Evolutionary conservation across 1,284 basidiomycete genomes (phyloP), one percentile per base, ranked within the genome.

Genomic region (Pseudozyma pruni): DNA sequence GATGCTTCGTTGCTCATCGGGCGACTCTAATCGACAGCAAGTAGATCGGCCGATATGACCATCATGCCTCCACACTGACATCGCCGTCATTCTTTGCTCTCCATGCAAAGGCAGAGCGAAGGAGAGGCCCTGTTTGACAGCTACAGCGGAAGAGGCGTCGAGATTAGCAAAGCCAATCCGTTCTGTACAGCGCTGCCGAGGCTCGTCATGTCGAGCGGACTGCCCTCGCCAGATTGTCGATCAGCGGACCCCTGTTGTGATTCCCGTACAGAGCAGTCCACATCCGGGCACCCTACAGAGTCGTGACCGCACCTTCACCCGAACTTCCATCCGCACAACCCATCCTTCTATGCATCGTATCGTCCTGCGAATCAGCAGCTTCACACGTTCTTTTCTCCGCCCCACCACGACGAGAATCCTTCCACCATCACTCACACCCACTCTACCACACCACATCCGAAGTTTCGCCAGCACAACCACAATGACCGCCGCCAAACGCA

Each of bases 131-230:
- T 40, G 25, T 57, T 58, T 45, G 60, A 62, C 60, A 62, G 60
- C 38, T 64, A 55, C 50, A 50, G 35, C 29, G 19, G 13, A 37
- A 25, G 41, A 45, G 54, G 47, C 27, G 23, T 40, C 46, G 19
- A 58, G 50, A 46, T 64, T 64, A 64, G 55, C 62, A 58, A 64
- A 58, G 55, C 62, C 62, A 55, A 54, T 47, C 51, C 22, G 27
- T 19, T 38, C 5, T 25, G 32, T 17, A 22, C 20, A 10, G 20
- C 11, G 14, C 11, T 29, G 27, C 27, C 27, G 27, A 29, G 11
- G 27, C 27, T 44, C 41, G 40, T 42, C 42, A 44, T 44, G 17
- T 20, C 17, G 27, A 29, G 27, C 7, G 27, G 27, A 29, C 7
- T 6, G 27, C 27, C 27, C 27, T 29, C 27, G 27, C n/a, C n/a